Percentiles rank a stretch among this genome's conserved stretches.
These are phyloP conservation scores for Echites panduratus DNA, from an alignment of 257 asterid genomes.

Conservation along the genomic window DNA sequence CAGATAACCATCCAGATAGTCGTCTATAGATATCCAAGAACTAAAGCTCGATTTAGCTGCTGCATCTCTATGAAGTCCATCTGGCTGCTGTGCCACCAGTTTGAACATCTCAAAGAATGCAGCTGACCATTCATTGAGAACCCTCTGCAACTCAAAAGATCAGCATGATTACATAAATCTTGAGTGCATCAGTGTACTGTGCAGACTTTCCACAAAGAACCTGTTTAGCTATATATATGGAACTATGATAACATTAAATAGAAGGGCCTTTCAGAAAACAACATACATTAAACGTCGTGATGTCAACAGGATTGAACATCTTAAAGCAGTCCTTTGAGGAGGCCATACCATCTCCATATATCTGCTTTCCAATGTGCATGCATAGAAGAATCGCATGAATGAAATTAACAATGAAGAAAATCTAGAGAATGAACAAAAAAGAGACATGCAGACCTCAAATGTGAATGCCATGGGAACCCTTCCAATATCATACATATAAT, in stretches of 20 bases:
- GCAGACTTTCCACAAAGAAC: neutral
- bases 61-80: conserved; percentile 49
- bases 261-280: neutral
- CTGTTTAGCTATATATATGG: neutral
- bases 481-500: conserved; percentile 86
- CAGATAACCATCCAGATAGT: conserved; percentile 74
- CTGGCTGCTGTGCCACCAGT: conserved; percentile 61
- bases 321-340: conserved; percentile 87
- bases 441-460: conserved; percentile 60
- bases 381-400: conserved; percentile 2
- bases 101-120: conserved; percentile 76
- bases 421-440: neutral
- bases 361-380: conserved; percentile 39
- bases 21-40: conserved; percentile 77
- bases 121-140: conserved; percentile 90
- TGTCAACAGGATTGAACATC: conserved; percentile 90
- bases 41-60: conserved; percentile 44
- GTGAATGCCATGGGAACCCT: conserved; percentile 98
- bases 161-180: neutral
- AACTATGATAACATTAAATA: neutral
- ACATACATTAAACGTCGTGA: conserved; percentile 80
- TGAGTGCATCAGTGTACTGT: neutral
- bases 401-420: conserved; percentile 11
- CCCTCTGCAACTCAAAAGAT: conserved; percentile 52
- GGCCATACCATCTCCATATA: conserved; percentile 83